Conservation (phyloP, 768 basidiomycete genomes). For the Amyloporia xantha region DNA sequence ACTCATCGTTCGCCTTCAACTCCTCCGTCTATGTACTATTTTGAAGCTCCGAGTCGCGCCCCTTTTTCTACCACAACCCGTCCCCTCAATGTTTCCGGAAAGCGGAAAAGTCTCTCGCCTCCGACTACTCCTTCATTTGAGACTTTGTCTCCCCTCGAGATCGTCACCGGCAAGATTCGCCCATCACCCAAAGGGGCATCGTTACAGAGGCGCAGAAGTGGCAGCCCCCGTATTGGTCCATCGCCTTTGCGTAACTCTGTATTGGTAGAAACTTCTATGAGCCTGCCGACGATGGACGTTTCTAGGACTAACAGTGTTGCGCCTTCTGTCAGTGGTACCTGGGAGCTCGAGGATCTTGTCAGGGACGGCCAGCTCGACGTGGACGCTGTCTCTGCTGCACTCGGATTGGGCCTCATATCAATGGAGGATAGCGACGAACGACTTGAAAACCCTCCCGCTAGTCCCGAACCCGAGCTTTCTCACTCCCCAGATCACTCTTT, state of each 20-base stretch:
- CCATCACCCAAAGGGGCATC: conserved; percentile 1
- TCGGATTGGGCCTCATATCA: conserved; percentile 14
- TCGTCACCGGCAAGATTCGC: neutral
- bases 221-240: conserved; percentile 8
- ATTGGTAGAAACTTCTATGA: conserved; percentile 2
- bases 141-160: neutral
- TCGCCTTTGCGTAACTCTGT: conserved; percentile 13
- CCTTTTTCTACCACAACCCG: conserved; percentile 3
- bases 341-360: conserved; percentile 20
- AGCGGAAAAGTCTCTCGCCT: neutral
- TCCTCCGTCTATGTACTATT: neutral
- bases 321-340: conserved; percentile 4
- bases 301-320: neutral
- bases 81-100: conserved; percentile 7
- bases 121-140: neutral
- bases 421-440: neutral
- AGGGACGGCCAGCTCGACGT: conserved; percentile 21
- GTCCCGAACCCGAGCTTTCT: neutral
- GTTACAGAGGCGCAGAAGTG: neutral
- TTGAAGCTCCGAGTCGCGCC: neutral
- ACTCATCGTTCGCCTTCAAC: neutral
- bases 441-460: neutral
- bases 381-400: conserved; percentile 20
- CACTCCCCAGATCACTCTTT: neutral
- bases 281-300: neutral